phyloP scores from a whole-genome alignment of 2,329 filamentous ascomycete species.

The Hymenoscyphus linearis region DNA sequence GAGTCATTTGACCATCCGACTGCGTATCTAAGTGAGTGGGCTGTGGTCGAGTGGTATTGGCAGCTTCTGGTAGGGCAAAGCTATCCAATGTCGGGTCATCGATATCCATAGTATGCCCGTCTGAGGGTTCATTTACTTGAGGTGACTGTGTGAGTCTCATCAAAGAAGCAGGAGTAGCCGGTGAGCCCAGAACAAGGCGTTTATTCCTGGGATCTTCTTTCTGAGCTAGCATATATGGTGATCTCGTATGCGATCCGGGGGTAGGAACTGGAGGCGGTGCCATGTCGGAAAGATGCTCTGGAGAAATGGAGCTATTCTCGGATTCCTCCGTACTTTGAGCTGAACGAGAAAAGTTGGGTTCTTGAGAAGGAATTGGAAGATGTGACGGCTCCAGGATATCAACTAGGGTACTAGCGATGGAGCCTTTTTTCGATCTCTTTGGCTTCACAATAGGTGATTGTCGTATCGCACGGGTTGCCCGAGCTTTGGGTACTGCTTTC shows the following conservation, averaged over 20 bases:
- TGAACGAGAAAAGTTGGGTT: conserved; percentile 30
- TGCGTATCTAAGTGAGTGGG: conserved; percentile 47
- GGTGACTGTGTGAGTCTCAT: conserved; percentile 60
- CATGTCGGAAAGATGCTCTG: conserved; percentile 60
- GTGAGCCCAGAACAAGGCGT: conserved; percentile 39
- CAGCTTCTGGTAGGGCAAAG: conserved; percentile 69
- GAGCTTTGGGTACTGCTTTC: conserved; percentile 20
- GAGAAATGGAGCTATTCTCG: conserved; percentile 60
- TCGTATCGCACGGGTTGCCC: conserved; percentile 30
- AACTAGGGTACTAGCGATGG: conserved; percentile 37
- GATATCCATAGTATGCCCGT: conserved; percentile 43
- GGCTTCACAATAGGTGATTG: conserved; percentile 38
- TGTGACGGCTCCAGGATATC: conserved; percentile 33
- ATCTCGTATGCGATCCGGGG: conserved; percentile 58
- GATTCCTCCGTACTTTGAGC: conserved; percentile 45
- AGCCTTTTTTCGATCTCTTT: conserved; percentile 40
- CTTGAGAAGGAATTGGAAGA: conserved; percentile 34
- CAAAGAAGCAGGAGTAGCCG: conserved; percentile 80
- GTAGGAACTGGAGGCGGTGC: conserved; percentile 63
- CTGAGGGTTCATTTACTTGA: conserved; percentile 31
- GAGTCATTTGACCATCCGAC: conserved; percentile 47
- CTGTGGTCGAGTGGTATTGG: conserved; percentile 44
- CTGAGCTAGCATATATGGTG: conserved; percentile 61
- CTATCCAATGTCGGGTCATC: conserved; percentile 55
- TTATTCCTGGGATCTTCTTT: conserved; percentile 36